phyloP scores from a whole-genome alignment of 2,329 filamentous ascomycete species.

The Claviceps paspali region DNA sequence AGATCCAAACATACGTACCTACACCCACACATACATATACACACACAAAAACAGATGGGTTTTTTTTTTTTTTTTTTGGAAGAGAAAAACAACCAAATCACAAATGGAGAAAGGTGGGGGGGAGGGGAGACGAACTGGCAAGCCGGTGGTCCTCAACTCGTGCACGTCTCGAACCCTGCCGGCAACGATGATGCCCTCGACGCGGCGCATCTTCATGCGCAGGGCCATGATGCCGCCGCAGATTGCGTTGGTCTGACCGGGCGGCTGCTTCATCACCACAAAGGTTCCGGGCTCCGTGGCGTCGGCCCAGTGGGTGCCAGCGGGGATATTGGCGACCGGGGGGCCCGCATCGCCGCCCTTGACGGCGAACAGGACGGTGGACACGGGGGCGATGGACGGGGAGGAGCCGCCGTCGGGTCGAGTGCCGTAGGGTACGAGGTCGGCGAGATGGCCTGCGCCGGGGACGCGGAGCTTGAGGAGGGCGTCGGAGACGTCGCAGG shows the following conservation, averaged over 20 bases:
- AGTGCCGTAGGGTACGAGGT: conserved; percentile 26
- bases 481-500: conserved; percentile 54
- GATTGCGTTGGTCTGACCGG: conserved; percentile 51
- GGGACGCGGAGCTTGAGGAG: conserved; percentile 54
- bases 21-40: too few relatives aligned
- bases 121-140: conserved; percentile 29
- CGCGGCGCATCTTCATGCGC: conserved; percentile 48
- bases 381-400: conserved; percentile 35
- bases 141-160: conserved; percentile 37
- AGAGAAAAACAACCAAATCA: too few relatives aligned
- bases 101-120: too few relatives aligned
- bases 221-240: conserved; percentile 65
- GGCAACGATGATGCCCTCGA: conserved; percentile 48
- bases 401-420: conserved; percentile 12
- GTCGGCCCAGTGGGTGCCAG: conserved; percentile 54
- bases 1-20: too few relatives aligned
- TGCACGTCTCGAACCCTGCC: conserved; percentile 52
- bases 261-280: conserved; percentile 51
- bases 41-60: too few relatives aligned
- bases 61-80: too few relatives aligned
- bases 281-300: conserved; percentile 42
- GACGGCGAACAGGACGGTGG: conserved; percentile 46
- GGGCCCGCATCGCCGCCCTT: conserved; percentile 35
- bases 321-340: conserved; percentile 34
- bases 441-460: conserved; percentile 50